These are phyloP conservation scores for Bolboschoenoplectus hybrid DNA, from an alignment of 202 grass and related monocot genomes.

Conservation along the genomic window DNA sequence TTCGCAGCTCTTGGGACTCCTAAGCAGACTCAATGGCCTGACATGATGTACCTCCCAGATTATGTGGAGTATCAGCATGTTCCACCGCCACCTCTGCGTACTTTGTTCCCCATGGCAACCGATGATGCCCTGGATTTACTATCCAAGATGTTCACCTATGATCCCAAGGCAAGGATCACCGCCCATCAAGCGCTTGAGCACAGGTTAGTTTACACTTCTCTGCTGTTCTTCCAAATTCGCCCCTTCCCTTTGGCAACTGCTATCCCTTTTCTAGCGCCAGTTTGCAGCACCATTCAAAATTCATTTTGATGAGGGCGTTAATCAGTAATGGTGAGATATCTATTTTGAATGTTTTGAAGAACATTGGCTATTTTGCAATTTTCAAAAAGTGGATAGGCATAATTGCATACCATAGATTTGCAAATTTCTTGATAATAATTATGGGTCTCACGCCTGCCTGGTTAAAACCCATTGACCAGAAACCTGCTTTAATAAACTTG, in stretches of 20 bases:
- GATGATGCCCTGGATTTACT: constrained; percentile 97
- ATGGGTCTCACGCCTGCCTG: background rate
- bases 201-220: constrained; percentile 49
- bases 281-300: background rate
- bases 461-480: background rate
- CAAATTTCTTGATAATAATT: background rate
- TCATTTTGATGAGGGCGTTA: background rate
- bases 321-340: background rate
- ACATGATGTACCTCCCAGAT: constrained; percentile 96
- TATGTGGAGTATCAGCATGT: constrained; percentile 99
- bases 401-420: background rate
- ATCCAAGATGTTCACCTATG: constrained; percentile 91
- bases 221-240: too few relatives aligned
- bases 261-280: background rate
- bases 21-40: constrained; percentile 89
- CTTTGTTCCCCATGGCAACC: constrained; percentile 79
- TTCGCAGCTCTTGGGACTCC: constrained; percentile 93
- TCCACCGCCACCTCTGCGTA: constrained; percentile 68
- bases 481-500: background rate
- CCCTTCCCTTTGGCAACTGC: too few relatives aligned
- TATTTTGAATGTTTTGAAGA: background rate
- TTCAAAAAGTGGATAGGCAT: background rate
- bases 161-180: constrained; percentile 94
- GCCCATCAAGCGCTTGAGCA: constrained; percentile 95
- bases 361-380: background rate